Evolutionary conservation across 225 moss, liverwort and hornwort species (phyloP), one percentile per base, ranked within the genome.

Genomic region (Polytrichum formosum): DNA sequence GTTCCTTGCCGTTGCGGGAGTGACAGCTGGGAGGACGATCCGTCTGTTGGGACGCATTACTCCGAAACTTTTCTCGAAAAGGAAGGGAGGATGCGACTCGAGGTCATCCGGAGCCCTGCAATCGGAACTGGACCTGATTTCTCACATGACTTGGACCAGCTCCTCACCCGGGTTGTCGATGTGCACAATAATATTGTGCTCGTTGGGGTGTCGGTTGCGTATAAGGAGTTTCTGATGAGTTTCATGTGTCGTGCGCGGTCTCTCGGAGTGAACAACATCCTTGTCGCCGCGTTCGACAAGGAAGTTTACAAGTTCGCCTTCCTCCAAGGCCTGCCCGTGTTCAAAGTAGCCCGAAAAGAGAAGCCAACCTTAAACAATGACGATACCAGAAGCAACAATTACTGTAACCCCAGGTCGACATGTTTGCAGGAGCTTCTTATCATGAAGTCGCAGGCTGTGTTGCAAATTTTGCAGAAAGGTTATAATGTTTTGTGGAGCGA

Each of bases 401-500:
- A 16, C 26, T 28, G 69, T 53, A 58, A 28, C 29, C 63, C 70
- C 20, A 28, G 33, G 59, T 67, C 74, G 22, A 63, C 64, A 18
- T 72, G 68, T 71, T 54, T 64, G 56, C 61, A 74, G 59, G 5
- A 18, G 61, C 33, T 8, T 13, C 76, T 69, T 22, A 78, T 76
- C 80, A 71, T 76, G 71, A 89, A 86, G 69, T 58, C 67, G 71
- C 73, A 67, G 71, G 71, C 65, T 19, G 75, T 86, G 9, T 56
- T 74, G 28, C 72, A 73, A 25, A 69, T 82, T 29, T 55, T 89
- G 77, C 77, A 67, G 18, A 81, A 60, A 55, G 89, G 89, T 0
- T 89, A 70, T 46, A 73, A 84, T 28, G 83, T 86, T 28, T 21
- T 86, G 18, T 89, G 89, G 89, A 89, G 81, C 63, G 84, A 86